A percentile compares a stretch with the other conserved stretches of the same genome.
Evolutionary conservation across 2,329 filamentous ascomycete species (phyloP).

Genomic region (Fusarium piperis): DNA sequence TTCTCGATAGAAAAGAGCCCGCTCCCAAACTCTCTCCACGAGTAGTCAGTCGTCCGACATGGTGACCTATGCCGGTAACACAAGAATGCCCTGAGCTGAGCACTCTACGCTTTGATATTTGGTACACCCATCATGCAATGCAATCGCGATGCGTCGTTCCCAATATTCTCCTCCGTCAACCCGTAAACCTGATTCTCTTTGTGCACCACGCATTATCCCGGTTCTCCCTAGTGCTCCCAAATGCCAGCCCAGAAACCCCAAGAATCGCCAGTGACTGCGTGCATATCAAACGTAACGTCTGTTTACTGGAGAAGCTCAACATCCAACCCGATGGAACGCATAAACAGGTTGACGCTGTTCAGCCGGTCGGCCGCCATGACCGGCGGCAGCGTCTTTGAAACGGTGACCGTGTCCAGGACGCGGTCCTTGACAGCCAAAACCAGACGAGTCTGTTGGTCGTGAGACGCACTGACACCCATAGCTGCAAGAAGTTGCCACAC

Average conservation of each 20-base stretch:
- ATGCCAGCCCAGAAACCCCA: slow-evolving; percentile 41
- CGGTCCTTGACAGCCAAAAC: slow-evolving; percentile 97
- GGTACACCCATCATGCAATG: slow-evolving; percentile 35
- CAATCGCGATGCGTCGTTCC: slow-evolving; percentile 20
- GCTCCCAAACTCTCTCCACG: slow-evolving; percentile 24
- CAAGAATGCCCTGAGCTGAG: slow-evolving; percentile 22
- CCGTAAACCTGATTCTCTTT: slow-evolving; percentile 19
- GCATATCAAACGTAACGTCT: slow-evolving; percentile 20
- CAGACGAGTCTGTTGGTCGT: slow-evolving; percentile 93
- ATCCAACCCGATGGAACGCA: slow-evolving; percentile 98
- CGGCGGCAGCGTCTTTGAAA: slow-evolving; percentile 88
- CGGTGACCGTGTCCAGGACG: slow-evolving; percentile 91
- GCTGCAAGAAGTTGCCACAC: slow-evolving; percentile 98
- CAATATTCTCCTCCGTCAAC: slow-evolving; percentile 33
- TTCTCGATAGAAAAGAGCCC: slow-evolving; percentile 23
- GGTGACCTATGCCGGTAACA: slow-evolving; percentile 28
- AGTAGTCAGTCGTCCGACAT: slow-evolving; percentile 22
- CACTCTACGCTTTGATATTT: slow-evolving; percentile 32
- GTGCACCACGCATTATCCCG: slow-evolving; percentile 29
- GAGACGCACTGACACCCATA: slow-evolving; percentile 90
- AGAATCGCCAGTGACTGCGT: slow-evolving; percentile 37
- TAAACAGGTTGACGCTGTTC: slow-evolving; percentile 96
- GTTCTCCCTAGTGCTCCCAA: slow-evolving; percentile 35
- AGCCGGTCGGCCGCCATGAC: slow-evolving; percentile 86
- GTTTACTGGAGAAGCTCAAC: slow-evolving; percentile 73